These are phyloP conservation scores for Dittrichia graveolens DNA, from an alignment of 129 eudicot genomes.

Conservation along the genomic window DNA sequence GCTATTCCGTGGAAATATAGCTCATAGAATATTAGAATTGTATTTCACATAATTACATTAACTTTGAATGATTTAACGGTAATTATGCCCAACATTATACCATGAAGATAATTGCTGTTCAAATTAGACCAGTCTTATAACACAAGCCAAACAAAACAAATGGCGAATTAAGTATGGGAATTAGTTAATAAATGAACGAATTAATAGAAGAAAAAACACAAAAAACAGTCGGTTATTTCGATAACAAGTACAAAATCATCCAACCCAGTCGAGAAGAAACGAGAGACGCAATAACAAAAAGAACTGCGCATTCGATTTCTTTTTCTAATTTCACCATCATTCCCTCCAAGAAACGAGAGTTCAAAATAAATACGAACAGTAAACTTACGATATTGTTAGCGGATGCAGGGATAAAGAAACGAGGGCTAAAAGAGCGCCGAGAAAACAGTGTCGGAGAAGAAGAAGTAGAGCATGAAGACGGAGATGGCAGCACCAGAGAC, in stretches of 20 bases:
- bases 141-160: too few relatives aligned
- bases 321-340: neutral
- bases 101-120: too few relatives aligned
- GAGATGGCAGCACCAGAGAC: slow-evolving; percentile 49
- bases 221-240: too few relatives aligned
- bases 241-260: neutral
- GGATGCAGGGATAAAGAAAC: slow-evolving; percentile 15
- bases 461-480: slow-evolving; percentile 46
- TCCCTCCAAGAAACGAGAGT: neutral
- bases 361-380: too few relatives aligned
- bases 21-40: too few relatives aligned
- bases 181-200: neutral
- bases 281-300: neutral
- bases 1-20: too few relatives aligned
- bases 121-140: too few relatives aligned
- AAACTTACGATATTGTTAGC: slow-evolving; percentile 51
- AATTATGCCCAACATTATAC: too few relatives aligned
- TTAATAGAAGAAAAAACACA: neutral
- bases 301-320: neutral
- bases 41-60: too few relatives aligned
- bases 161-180: too few relatives aligned
- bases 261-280: neutral
- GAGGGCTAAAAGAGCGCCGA: slow-evolving; percentile 37
- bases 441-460: slow-evolving; percentile 38
- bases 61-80: too few relatives aligned